A percentile compares a stretch with the other conserved stretches of the same genome.
phyloP scores from a whole-genome alignment of 805 yeast genomes.

The Candida insectorum region DNA sequence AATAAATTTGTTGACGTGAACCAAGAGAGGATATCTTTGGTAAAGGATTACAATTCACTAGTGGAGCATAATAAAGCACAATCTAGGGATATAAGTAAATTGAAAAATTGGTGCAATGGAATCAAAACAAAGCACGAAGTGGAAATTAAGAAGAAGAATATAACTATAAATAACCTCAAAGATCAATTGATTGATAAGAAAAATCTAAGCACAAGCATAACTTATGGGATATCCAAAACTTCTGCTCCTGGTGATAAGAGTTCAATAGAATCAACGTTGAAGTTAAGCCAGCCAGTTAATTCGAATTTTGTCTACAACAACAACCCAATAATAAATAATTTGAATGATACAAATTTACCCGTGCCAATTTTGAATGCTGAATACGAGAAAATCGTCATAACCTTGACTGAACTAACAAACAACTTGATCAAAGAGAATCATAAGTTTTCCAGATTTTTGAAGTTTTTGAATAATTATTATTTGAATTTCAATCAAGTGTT shows the following conservation, averaged over 20 bases:
- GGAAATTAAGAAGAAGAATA: constrained; percentile 29
- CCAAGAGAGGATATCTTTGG: constrained; percentile 2
- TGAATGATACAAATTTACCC: constrained; percentile 10
- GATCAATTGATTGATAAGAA: constrained; percentile 32
- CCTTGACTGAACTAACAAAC: constrained; percentile 33
- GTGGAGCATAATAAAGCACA: constrained; percentile 24
- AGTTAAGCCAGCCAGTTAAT: constrained; percentile 13
- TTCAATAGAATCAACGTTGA: neutral
- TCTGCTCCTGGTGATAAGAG: neutral
- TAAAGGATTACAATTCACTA: constrained; percentile 16
- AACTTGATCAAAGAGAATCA: constrained; percentile 34
- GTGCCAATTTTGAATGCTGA: constrained; percentile 19
- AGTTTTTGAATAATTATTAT: constrained; percentile 25
- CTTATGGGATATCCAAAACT: constrained; percentile 19
- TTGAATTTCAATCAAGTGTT: constrained; percentile 18
- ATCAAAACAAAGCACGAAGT: constrained; percentile 31
- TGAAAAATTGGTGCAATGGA: constrained; percentile 27
- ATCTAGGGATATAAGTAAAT: constrained; percentile 23
- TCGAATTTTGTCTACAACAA: constrained; percentile 28
- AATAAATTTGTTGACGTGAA: constrained; percentile 11
- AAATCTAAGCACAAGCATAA: constrained; percentile 24
- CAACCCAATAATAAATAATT: constrained; percentile 27
- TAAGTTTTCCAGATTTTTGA: constrained; percentile 30
- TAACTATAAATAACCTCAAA: constrained; percentile 31
- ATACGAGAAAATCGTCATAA: constrained; percentile 29